These are phyloP conservation scores for Croton setiger DNA, from an alignment of 441 rosid genomes.

Conservation along the genomic window DNA sequence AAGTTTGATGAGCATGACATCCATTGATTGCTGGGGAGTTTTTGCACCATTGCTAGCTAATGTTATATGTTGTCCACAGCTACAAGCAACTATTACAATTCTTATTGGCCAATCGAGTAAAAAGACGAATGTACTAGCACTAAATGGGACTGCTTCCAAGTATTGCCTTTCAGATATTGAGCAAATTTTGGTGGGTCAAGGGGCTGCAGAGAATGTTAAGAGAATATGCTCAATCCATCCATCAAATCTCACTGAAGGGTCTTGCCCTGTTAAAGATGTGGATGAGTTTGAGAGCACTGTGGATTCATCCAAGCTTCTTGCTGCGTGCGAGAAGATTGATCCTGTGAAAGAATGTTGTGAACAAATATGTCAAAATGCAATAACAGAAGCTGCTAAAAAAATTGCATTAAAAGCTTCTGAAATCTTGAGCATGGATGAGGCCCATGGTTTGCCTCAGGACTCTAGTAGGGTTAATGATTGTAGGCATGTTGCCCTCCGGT, in stretches of 20 bases:
- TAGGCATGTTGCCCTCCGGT: conserved; percentile 61
- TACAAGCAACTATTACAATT: conserved; percentile 66
- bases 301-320: conserved; percentile 65
- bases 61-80: conserved; percentile 94
- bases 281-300: conserved; percentile 62
- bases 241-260: conserved; percentile 71
- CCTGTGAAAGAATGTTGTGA: conserved; percentile 93
- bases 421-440: conserved; percentile 28
- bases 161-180: conserved; percentile 79
- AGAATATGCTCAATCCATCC: conserved; percentile 55
- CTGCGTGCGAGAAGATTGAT: conserved; percentile 68
- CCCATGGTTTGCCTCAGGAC: conserved; percentile 43
- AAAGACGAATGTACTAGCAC: conserved; percentile 58
- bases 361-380: conserved; percentile 73
- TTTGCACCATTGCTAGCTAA: conserved; percentile 87
- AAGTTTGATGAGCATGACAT: conserved; percentile 67
- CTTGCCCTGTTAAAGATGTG: conserved; percentile 74
- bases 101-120: conserved; percentile 77
- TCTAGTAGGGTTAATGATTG: conserved; percentile 67
- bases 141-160: conserved; percentile 60
- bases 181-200: conserved; percentile 71
- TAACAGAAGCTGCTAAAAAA: conserved; percentile 70
- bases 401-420: conserved; percentile 59
- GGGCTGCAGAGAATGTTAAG: conserved; percentile 54
- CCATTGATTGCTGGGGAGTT: conserved; percentile 68